A percentile compares a stretch with the other conserved stretches of the same genome.
These are phyloP conservation scores for Hansenula lynferdii DNA, from an alignment of 1,139 yeast species.

Conservation along the genomic window DNA sequence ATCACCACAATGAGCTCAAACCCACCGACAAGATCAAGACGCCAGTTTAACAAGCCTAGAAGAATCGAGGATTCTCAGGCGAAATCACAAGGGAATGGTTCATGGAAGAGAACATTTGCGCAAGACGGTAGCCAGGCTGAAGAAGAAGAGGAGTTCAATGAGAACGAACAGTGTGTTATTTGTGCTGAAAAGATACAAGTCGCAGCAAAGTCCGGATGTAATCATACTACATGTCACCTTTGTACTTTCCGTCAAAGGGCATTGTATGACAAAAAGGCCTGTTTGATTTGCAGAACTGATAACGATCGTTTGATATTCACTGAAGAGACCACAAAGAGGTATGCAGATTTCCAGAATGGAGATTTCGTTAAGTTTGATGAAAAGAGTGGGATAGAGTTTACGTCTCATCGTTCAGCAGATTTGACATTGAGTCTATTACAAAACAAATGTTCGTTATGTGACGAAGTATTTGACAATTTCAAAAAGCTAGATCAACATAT, in stretches of 20 bases:
- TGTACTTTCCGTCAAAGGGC: slow-evolving; percentile 86
- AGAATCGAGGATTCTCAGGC: slow-evolving; percentile 1
- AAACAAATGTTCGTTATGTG: slow-evolving; percentile 50
- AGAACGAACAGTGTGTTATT: slow-evolving; percentile 58
- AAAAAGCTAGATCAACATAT: slow-evolving; percentile 63
- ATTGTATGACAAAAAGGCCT: slow-evolving; percentile 63
- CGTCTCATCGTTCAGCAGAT: slow-evolving; percentile 36
- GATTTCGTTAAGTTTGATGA: slow-evolving; percentile 35
- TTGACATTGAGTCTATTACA: slow-evolving; percentile 49
- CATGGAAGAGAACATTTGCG: slow-evolving; percentile 15
- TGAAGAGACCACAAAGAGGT: slow-evolving; percentile 36
- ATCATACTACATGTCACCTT: slow-evolving; percentile 76
- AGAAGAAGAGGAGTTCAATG: slow-evolving; percentile 31
- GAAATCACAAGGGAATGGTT: neutral
- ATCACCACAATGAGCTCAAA: neutral
- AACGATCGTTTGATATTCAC: slow-evolving; percentile 57
- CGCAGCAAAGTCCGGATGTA: slow-evolving; percentile 77
- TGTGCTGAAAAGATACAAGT: slow-evolving; percentile 70
- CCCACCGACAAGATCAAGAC: slow-evolving; percentile 7
- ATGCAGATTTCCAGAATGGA: slow-evolving; percentile 30
- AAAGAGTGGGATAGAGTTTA: slow-evolving; percentile 47
- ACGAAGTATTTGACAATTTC: slow-evolving; percentile 39
- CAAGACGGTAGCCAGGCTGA: slow-evolving; percentile 7
- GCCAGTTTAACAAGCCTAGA: slow-evolving; percentile 2
- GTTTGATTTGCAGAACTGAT: slow-evolving; percentile 82